Evolutionary conservation across 768 basidiomycete species (phyloP).

Genomic region (Mrakia frigida): DNA sequence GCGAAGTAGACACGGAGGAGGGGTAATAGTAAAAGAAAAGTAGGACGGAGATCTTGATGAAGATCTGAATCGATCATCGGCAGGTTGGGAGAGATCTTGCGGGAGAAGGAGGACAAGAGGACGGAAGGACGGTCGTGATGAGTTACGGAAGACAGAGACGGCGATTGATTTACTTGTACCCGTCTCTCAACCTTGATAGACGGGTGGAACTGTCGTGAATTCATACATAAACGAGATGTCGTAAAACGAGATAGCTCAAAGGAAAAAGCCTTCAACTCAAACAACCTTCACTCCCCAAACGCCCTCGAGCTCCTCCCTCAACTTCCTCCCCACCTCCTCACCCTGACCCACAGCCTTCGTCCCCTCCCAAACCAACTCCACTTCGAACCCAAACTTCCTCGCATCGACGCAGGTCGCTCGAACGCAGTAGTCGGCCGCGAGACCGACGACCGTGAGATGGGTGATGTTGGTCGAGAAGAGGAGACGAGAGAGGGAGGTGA

Average conservation of each 20-base stretch:
- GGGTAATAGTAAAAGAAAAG: no score
- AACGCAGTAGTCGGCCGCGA: constrained; percentile 79
- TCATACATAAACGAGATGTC: no score
- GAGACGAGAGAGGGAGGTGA: constrained; percentile 51
- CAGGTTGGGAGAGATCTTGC: no score
- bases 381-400: constrained; percentile 50
- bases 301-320: constrained; percentile 13
- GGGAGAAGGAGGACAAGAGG: no score
- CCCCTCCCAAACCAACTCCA: constrained; percentile 36
- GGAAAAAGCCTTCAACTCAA: neutral
- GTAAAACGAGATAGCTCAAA: no score
- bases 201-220: no score
- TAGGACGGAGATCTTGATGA: no score
- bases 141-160: no score
- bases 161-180: no score
- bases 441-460: constrained; percentile 56
- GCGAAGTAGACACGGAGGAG: neutral
- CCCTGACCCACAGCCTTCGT: constrained; percentile 34
- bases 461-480: constrained; percentile 48
- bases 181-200: no score
- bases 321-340: neutral
- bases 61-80: no score
- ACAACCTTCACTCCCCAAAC: constrained; percentile 22
- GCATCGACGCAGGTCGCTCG: constrained; percentile 57
- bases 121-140: no score